Base-by-base conservation (phyloP, 2,329 filamentous ascomycete genomes). In the Cylindrodendrum hubeiense region DNA sequence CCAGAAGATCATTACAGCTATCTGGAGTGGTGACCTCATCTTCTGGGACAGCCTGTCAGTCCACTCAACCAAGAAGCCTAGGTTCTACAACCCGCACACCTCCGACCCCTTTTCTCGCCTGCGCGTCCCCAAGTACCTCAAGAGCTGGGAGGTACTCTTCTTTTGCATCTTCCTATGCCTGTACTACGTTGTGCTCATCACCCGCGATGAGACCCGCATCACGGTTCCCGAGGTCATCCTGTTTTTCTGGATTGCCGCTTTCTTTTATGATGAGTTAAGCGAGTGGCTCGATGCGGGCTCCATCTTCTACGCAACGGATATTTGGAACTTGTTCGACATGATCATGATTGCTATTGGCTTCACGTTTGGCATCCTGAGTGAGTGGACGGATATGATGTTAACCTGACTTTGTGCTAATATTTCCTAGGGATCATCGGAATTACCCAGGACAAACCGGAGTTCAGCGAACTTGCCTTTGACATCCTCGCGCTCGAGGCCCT, bases 401-500 rank as follows among this genome's bases (percentile, higher is more conserved):
- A 4, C 15, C 21, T 19, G 12, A 2, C 5, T 15, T 4, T 7
- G 15, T 34, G 22, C 69, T 72, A 46, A 74, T 50, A 26, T 3
- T 10, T 33, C 21, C 12, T 8, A 81, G 79, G 79, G 51, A 74
- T 80, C 41, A 73, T 79, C 34, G 74, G 73, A 3, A 67, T 76
- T 13, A 83, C 84, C 22, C 87, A 86, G 56, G 78, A 87, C 22
- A 88, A 90, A 68, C 79, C 83, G 10, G 79, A 84, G 17, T 86
- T 93, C n/a, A 91, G 91, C 50, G 91, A 96, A 65, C 84, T 91
- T 3, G 91, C 94, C 1, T 98, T 97, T 77, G 93, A 98, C 75
- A 90, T 98, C n/a, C 83, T 98, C 22, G 91, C 94, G 0, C 84
- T 98, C 15, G 93, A 97, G 78, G 95, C 94, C 0, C 85, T 98